Evolutionary conservation across 2,329 filamentous ascomycete species (phyloP).

Genomic region (Zasmidium citrigriseum): DNA sequence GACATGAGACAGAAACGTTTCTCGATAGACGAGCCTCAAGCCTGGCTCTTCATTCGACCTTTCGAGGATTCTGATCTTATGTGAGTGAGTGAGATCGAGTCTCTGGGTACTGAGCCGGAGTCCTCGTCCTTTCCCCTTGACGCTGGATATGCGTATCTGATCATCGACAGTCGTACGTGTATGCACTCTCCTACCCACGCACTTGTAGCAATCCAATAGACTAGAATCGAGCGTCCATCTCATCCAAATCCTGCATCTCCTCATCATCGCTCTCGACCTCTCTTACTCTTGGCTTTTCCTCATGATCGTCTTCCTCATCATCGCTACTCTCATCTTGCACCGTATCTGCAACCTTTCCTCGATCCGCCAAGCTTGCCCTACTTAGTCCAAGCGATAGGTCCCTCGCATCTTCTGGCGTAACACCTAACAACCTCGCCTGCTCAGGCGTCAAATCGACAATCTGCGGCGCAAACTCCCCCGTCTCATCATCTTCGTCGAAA

Average conservation of each 20-base stretch:
- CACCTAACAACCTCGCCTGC: conserved; percentile 42
- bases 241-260: conserved; percentile 38
- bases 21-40: no score
- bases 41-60: no score
- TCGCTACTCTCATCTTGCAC: conserved; percentile 37
- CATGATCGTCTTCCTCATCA: conserved; percentile 20
- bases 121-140: no score
- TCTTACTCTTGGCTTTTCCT: conserved; percentile 28
- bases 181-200: no score
- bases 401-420: conserved; percentile 29
- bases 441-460: conserved; percentile 56
- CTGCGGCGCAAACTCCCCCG: conserved; percentile 64
- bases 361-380: conserved; percentile 21
- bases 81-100: no score
- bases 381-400: conserved; percentile 22
- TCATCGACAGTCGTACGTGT: no score
- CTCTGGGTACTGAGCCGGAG: no score
- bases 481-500: conserved; percentile 62
- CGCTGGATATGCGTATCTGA: no score
- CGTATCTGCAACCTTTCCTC: conserved; percentile 29
- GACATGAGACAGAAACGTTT: no score
- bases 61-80: no score
- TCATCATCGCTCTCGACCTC: conserved; percentile 33
- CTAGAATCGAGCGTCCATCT: conserved; percentile 35
- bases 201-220: neutral